Conservation (phyloP, 306 rosid species). For the Lathyrus tuberosus region DNA sequence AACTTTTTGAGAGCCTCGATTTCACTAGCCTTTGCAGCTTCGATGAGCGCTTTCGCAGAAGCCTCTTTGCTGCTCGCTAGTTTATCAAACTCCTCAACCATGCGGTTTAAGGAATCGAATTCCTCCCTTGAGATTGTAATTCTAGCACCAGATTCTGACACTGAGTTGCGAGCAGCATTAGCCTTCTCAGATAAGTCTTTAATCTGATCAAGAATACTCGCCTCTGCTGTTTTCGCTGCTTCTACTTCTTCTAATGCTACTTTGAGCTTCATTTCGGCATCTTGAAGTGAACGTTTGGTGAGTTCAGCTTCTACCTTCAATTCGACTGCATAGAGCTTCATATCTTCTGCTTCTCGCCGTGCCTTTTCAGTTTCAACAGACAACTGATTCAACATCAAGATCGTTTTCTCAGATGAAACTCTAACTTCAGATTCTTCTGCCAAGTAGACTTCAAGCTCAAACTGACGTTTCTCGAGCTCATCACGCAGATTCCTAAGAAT, state of each 20-base stretch:
- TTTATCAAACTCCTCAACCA: slow-evolving; percentile 78
- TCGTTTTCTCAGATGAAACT: slow-evolving; percentile 75
- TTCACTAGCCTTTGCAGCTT: slow-evolving; percentile 93
- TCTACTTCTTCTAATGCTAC: slow-evolving; percentile 80
- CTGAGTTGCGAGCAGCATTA: slow-evolving; percentile 77
- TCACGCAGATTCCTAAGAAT: slow-evolving; percentile 71
- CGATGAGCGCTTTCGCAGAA: slow-evolving; percentile 89
- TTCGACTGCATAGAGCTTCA: slow-evolving; percentile 64
- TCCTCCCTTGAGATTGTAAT: slow-evolving; percentile 86
- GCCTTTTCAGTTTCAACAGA: slow-evolving; percentile 69
- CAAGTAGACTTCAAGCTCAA: slow-evolving; percentile 76
- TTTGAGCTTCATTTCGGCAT: slow-evolving; percentile 69
- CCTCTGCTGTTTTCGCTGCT: slow-evolving; percentile 80
- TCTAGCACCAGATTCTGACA: slow-evolving; percentile 67
- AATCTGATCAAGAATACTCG: slow-evolving; percentile 74
- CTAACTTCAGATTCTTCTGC: slow-evolving; percentile 75
- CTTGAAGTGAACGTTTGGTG: slow-evolving; percentile 59
- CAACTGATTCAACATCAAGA: slow-evolving; percentile 65
- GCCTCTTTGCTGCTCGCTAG: slow-evolving; percentile 88
- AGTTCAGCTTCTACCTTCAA: slow-evolving; percentile 76
- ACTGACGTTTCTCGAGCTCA: slow-evolving; percentile 63
- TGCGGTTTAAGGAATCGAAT: slow-evolving; percentile 72
- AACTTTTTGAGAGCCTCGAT: slow-evolving; percentile 69
- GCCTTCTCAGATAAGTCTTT: slow-evolving; percentile 67
- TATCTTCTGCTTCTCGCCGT: slow-evolving; percentile 69